These are phyloP conservation scores for Trypanosoma lewisi DNA, from an alignment of 208 protist species.

Conservation along the genomic window DNA sequence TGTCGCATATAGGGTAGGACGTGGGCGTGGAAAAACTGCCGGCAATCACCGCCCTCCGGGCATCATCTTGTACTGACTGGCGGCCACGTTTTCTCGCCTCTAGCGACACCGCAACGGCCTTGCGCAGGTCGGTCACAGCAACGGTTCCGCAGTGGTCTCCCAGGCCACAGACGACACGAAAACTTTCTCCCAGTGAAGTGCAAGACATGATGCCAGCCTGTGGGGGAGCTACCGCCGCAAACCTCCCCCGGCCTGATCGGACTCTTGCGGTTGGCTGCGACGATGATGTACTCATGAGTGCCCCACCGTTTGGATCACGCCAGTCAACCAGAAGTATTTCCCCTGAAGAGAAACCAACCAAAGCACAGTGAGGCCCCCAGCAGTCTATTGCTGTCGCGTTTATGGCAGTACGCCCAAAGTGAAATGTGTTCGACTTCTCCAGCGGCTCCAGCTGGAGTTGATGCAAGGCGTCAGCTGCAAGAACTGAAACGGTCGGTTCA, in stretches of 20 bases:
- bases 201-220: slow-evolving; percentile 61
- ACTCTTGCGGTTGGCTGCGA: not conserved
- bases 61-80: not conserved
- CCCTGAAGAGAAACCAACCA: slow-evolving; percentile 69
- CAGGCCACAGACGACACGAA: slow-evolving; percentile 65
- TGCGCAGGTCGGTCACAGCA: slow-evolving; percentile 58
- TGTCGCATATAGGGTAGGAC: slow-evolving; percentile 40
- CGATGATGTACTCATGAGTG: slow-evolving; percentile 7
- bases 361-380: slow-evolving; percentile 43
- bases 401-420: slow-evolving; percentile 18
- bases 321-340: slow-evolving; percentile 59
- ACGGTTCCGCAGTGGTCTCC: slow-evolving; percentile 52
- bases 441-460: slow-evolving; percentile 19
- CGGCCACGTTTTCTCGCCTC: slow-evolving; percentile 12
- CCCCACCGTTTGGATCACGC: slow-evolving; percentile 34
- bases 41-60: slow-evolving; percentile 9
- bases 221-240: not conserved
- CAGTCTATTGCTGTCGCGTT: slow-evolving; percentile 53
- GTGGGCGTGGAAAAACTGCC: slow-evolving; percentile 32
- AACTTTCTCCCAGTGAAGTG: slow-evolving; percentile 46
- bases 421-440: not conserved
- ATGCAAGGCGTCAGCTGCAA: slow-evolving; percentile 20
- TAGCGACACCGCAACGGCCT: slow-evolving; percentile 7
- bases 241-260: not conserved
- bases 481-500: slow-evolving; percentile 8